Conservation (phyloP, 2,329 filamentous ascomycete species). For the Colletotrichum karsti region DNA sequence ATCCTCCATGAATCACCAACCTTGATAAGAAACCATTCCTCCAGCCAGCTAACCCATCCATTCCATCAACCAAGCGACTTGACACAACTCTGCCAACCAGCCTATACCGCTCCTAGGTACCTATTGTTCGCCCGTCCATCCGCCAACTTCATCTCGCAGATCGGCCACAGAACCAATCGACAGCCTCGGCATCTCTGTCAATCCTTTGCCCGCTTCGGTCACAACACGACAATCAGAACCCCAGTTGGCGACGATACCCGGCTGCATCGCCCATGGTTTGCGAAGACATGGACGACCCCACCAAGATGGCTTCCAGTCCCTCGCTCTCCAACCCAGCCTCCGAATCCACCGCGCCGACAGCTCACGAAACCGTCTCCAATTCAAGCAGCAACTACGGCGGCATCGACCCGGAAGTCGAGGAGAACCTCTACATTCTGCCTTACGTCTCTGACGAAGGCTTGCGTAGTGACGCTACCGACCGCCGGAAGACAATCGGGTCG, state of each 20-base stretch:
- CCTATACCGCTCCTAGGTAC: neutral
- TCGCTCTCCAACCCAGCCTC: neutral
- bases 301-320: conserved; percentile 16
- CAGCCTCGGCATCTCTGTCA: neutral
- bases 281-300: neutral
- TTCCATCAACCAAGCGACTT: neutral
- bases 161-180: neutral
- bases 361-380: neutral
- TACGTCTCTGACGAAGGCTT: conserved; percentile 36
- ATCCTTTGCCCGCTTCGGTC: neutral
- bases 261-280: neutral
- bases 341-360: neutral
- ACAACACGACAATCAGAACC: neutral
- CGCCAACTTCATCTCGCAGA: neutral
- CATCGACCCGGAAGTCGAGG: conserved; percentile 45
- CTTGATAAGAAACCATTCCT: neutral
- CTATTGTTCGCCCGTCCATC: neutral
- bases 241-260: neutral
- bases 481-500: conserved; percentile 23
- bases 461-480: conserved; percentile 30
- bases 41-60: neutral
- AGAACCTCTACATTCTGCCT: conserved; percentile 39
- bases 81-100: neutral
- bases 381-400: conserved; percentile 39
- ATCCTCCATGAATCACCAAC: neutral